phyloP scores from a whole-genome alignment of 1,284 basidiomycete genomes.

The Agroathelia rolfsii region DNA sequence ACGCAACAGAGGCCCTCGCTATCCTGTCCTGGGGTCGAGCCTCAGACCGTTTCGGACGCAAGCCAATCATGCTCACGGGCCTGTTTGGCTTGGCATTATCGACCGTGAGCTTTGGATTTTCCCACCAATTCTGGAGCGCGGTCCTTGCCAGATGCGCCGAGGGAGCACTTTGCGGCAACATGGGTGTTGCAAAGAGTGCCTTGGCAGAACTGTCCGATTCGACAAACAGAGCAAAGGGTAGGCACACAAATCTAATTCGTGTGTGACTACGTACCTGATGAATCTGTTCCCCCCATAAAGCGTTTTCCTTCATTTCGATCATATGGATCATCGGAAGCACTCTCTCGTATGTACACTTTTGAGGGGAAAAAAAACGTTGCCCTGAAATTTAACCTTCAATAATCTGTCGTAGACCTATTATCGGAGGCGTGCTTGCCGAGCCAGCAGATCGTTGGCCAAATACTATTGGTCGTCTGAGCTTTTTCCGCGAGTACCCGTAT shows the following conservation, averaged over 20 bases:
- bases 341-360: conserved; percentile 10
- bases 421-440: conserved; percentile 31
- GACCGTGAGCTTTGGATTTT: conserved; percentile 34
- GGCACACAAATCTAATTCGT: too few species aligned
- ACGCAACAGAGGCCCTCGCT: conserved; percentile 28
- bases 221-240: conserved; percentile 14
- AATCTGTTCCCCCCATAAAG: conserved; percentile 37
- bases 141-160: conserved; percentile 30
- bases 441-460: conserved; percentile 31
- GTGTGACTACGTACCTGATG: conserved; percentile 30
- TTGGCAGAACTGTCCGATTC: conserved; percentile 10
- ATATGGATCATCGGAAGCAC: conserved; percentile 32
- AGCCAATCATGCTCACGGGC: conserved; percentile 32
- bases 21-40: conserved; percentile 33
- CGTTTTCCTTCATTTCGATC: conserved; percentile 29
- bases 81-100: conserved; percentile 31
- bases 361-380: too few species aligned
- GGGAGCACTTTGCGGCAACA: conserved; percentile 36
- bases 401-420: conserved; percentile 22
- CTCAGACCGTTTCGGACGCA: conserved; percentile 33
- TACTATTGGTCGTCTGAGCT: conserved; percentile 19
- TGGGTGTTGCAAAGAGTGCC: conserved; percentile 21
- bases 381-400: too few species aligned
- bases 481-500: conserved; percentile 29
- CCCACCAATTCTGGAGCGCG: conserved; percentile 28